phyloP scores from a whole-genome alignment of 2,329 filamentous ascomycete genomes.

The Lachnellula cervina region DNA sequence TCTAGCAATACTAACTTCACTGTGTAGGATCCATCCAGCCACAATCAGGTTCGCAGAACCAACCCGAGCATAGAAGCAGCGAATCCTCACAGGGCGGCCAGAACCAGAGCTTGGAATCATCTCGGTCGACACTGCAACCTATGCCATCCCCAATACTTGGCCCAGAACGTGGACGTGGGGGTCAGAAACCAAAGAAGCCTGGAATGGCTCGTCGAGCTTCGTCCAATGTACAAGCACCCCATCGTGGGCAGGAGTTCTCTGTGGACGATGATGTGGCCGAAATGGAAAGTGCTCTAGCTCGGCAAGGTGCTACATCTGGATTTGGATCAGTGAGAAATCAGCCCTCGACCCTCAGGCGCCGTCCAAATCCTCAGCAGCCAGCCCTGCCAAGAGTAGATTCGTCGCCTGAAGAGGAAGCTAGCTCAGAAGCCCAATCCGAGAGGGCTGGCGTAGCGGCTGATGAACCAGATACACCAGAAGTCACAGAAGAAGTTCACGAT shows the following conservation, averaged over 20 bases:
- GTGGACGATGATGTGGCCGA: conserved; percentile 83
- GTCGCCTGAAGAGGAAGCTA: conserved; percentile 40
- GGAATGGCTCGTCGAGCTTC: conserved; percentile 68
- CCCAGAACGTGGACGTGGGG: conserved; percentile 30
- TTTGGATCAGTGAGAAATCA: conserved; percentile 41
- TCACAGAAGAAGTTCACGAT: conserved; percentile 22
- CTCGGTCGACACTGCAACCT: conserved; percentile 23
- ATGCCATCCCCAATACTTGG: conserved; percentile 29
- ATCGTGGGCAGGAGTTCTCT: conserved; percentile 82
- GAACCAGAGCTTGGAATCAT: conserved; percentile 27
- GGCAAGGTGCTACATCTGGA: conserved; percentile 35
- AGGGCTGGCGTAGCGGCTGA: conserved; percentile 12
- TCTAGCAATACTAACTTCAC: conserved; percentile 8
- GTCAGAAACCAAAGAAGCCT: conserved; percentile 53
- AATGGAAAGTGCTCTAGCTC: conserved; percentile 63
- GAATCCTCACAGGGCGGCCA: conserved; percentile 24
- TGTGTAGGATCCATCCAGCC: conserved; percentile 25
- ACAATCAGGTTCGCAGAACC: conserved; percentile 4
- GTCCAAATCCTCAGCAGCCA: conserved; percentile 41
- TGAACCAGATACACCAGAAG: conserved; percentile 12
- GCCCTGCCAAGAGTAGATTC: conserved; percentile 45
- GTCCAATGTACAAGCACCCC: conserved; percentile 64
- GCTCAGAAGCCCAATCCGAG: conserved; percentile 21
- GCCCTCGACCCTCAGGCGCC: conserved; percentile 45
- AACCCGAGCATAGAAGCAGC: conserved; percentile 23